phyloP scores from a whole-genome alignment of 1,284 basidiomycete genomes.

The Pholiota adiposa region DNA sequence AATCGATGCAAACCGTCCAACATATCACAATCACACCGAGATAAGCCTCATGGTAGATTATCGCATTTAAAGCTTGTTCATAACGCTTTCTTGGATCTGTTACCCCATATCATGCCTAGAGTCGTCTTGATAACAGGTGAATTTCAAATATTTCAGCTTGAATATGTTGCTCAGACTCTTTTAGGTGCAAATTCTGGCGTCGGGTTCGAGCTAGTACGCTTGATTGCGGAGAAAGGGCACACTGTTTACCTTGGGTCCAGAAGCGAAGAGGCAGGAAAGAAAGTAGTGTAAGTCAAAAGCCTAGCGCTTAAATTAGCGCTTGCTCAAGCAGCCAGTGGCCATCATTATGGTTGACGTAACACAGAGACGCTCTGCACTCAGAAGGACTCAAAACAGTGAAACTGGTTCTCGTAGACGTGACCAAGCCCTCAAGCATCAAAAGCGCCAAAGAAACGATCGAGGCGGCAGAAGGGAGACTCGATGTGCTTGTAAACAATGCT shows the following conservation, averaged over 20 bases:
- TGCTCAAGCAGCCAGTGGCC: not conserved
- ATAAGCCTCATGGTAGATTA: no score
- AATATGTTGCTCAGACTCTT: not conserved
- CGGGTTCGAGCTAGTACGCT: constrained; percentile 22
- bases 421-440: constrained; percentile 32
- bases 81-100: not conserved
- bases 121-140: not conserved
- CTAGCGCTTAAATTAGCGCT: not conserved
- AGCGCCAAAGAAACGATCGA: constrained; percentile 40
- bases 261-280: constrained; percentile 17
- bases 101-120: not conserved
- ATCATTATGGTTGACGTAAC: not conserved
- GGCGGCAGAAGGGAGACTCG: constrained; percentile 44
- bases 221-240: constrained; percentile 22
- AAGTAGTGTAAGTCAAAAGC: constrained; percentile 16
- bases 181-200: constrained; percentile 26
- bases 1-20: no score
- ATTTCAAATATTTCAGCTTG: not conserved
- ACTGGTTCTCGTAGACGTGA: constrained; percentile 21
- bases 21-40: no score
- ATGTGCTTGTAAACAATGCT: constrained; percentile 56
- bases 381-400: constrained; percentile 21
- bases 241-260: constrained; percentile 25
- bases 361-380: constrained; percentile 17
- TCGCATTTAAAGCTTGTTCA: not conserved